phyloP scores from a whole-genome alignment of 495 filamentous ascomycete genomes.

The Annulohypoxylon bovei region DNA sequence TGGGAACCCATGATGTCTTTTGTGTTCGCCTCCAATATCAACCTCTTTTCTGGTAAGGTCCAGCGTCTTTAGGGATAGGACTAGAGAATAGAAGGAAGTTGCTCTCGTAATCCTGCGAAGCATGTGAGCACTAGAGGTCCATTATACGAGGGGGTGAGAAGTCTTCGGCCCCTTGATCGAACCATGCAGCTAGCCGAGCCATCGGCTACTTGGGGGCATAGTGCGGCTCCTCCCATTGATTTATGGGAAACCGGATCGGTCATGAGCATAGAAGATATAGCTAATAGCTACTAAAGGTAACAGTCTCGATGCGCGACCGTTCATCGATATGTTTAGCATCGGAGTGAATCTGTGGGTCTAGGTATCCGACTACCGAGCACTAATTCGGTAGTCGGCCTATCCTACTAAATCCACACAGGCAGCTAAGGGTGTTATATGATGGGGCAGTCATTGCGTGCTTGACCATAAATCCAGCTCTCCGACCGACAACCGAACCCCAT shows the following conservation, averaged over 20 bases:
- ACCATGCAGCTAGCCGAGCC: not conserved
- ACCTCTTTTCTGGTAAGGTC: not conserved
- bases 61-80: not conserved
- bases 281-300: not conserved
- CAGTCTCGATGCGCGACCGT: not conserved
- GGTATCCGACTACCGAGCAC: conserved; percentile 14
- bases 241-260: not conserved
- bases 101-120: not conserved
- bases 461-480: conserved; percentile 3
- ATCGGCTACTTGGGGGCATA: not conserved
- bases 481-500: conserved; percentile 19
- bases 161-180: not conserved
- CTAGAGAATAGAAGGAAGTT: not conserved
- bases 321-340: not conserved
- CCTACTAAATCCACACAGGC: not conserved
- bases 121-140: not conserved
- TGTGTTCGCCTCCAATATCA: not conserved
- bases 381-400: conserved; percentile 6
- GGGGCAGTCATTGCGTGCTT: not conserved
- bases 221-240: not conserved
- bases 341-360: not conserved
- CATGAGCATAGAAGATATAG: not conserved
- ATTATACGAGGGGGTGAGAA: not conserved
- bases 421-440: not conserved
- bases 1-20: conserved; percentile 10